phyloP scores from a whole-genome alignment of 1,139 yeast genomes.

The Blastobotrys persicus region DNA sequence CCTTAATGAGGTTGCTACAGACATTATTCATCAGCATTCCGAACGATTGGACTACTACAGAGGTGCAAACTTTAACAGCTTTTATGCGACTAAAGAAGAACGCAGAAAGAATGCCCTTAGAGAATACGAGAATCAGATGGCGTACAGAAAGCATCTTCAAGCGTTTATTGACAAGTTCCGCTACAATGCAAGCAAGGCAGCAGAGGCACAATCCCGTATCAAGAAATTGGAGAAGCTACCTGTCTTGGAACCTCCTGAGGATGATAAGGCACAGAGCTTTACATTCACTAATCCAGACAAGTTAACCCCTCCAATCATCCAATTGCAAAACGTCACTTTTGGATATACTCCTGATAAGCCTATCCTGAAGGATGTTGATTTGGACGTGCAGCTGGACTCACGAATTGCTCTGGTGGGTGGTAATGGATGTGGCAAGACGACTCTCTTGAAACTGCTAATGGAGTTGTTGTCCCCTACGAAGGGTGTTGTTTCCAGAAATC shows the following conservation, averaged over 20 bases:
- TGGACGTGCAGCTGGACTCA: slow-evolving; percentile 90
- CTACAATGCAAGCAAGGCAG: slow-evolving; percentile 94
- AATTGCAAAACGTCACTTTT: slow-evolving; percentile 80
- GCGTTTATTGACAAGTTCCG: slow-evolving; percentile 92
- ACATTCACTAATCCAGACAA: slow-evolving; percentile 94
- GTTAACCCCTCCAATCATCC: slow-evolving; percentile 90
- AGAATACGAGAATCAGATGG: slow-evolving; percentile 97
- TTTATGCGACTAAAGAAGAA: slow-evolving; percentile 92
- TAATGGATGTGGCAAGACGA: slow-evolving; percentile 98
- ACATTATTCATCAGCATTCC: slow-evolving; percentile 94
- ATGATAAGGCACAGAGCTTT: slow-evolving; percentile 80
- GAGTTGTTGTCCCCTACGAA: slow-evolving; percentile 67
- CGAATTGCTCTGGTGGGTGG: slow-evolving; percentile 98
- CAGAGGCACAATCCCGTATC: slow-evolving; percentile 97
- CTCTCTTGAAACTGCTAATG: slow-evolving; percentile 80
- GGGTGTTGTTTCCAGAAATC: slow-evolving; percentile 77
- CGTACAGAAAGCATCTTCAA: slow-evolving; percentile 89
- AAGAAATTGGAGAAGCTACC: slow-evolving; percentile 95
- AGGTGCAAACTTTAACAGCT: slow-evolving; percentile 89
- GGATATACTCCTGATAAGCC: slow-evolving; percentile 71
- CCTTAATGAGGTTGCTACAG: slow-evolving; percentile 96
- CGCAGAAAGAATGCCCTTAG: slow-evolving; percentile 89
- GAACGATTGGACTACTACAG: slow-evolving; percentile 95
- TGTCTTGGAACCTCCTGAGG: slow-evolving; percentile 88
- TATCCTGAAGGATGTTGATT: slow-evolving; percentile 68